These are phyloP conservation scores for Hirsutella thompsonii DNA, from an alignment of 2,329 filamentous ascomycete species.

Conservation along the genomic window DNA sequence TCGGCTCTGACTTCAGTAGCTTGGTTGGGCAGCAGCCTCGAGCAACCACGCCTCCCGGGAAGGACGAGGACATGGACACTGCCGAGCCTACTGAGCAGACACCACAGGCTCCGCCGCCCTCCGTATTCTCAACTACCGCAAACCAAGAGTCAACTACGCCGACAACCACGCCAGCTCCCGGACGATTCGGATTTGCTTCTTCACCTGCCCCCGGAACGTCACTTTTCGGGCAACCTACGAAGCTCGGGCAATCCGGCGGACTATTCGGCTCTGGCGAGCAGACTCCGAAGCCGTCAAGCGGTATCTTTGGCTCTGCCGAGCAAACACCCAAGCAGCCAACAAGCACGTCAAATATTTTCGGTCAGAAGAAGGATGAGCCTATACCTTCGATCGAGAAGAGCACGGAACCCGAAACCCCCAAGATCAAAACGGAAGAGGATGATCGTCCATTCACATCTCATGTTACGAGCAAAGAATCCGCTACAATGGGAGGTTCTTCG, in stretches of 20 bases:
- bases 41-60: constrained; percentile 20
- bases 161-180: constrained; percentile 36
- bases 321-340: constrained; percentile 11
- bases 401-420: constrained; percentile 14
- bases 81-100: constrained; percentile 20
- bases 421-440: constrained; percentile 23
- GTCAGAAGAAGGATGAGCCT: constrained; percentile 6
- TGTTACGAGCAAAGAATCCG: constrained; percentile 38
- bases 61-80: constrained; percentile 41
- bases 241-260: constrained; percentile 10
- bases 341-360: constrained; percentile 12
- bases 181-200: constrained; percentile 28
- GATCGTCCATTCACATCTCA: constrained; percentile 40
- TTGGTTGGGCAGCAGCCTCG: constrained; percentile 27
- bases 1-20: constrained; percentile 47
- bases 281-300: constrained; percentile 10
- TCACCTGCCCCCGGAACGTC: constrained; percentile 19
- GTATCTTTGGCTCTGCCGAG: constrained; percentile 17
- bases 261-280: constrained; percentile 17
- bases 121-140: constrained; percentile 13
- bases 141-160: constrained; percentile 31
- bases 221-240: constrained; percentile 21
- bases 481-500: constrained; percentile 35
- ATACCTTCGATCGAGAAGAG: constrained; percentile 2
- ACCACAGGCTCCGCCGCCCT: constrained; percentile 22